Evolutionary conservation across 164 flowering plant genomes (phyloP).

Genomic region (Litsea cubeba): DNA sequence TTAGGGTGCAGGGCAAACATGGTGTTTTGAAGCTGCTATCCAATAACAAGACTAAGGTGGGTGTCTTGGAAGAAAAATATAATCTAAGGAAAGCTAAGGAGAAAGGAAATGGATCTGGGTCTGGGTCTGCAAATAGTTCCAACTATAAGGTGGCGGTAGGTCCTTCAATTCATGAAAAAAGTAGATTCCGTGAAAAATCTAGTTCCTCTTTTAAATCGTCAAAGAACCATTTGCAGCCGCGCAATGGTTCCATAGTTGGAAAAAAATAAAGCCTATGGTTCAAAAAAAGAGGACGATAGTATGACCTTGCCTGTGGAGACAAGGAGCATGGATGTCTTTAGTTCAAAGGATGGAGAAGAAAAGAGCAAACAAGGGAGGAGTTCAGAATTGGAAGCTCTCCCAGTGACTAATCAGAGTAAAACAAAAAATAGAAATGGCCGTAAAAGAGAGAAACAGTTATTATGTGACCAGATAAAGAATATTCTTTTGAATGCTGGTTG

Average conservation of each 20-base stretch:
- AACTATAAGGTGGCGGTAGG: slow-evolving; percentile 13
- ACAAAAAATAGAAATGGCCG: slow-evolving; percentile 16
- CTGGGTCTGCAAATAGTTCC: slow-evolving; percentile 18
- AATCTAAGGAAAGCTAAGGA: slow-evolving; percentile 22
- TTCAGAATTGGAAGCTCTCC: slow-evolving; percentile 21
- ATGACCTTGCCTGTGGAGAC: slow-evolving; percentile 24
- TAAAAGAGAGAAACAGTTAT: slow-evolving; percentile 32
- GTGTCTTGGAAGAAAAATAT: slow-evolving; percentile 21
- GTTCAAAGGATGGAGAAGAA: slow-evolving; percentile 20
- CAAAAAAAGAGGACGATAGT: slow-evolving; percentile 37
- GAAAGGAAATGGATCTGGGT: slow-evolving; percentile 22
- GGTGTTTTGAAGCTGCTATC: slow-evolving; percentile 78
- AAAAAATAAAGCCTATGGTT: slow-evolving; percentile 24
- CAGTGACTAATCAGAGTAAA: slow-evolving; percentile 19
- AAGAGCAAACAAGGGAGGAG: slow-evolving; percentile 25
- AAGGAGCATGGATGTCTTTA: slow-evolving; percentile 13
- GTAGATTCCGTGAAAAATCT: slow-evolving; percentile 26
- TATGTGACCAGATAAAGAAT: slow-evolving; percentile 48
- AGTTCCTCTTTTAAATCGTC: slow-evolving; percentile 20
- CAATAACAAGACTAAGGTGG: slow-evolving; percentile 44
- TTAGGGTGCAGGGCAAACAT: slow-evolving; percentile 75
- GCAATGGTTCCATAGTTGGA: slow-evolving; percentile 25
- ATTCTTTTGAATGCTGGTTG: slow-evolving; percentile 64
- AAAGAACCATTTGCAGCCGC: slow-evolving; percentile 24
- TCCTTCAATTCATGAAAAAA: slow-evolving; percentile 25